Evolutionary conservation across 441 rosid genomes (phyloP).

Genomic region (Gossypium gossypioides): DNA sequence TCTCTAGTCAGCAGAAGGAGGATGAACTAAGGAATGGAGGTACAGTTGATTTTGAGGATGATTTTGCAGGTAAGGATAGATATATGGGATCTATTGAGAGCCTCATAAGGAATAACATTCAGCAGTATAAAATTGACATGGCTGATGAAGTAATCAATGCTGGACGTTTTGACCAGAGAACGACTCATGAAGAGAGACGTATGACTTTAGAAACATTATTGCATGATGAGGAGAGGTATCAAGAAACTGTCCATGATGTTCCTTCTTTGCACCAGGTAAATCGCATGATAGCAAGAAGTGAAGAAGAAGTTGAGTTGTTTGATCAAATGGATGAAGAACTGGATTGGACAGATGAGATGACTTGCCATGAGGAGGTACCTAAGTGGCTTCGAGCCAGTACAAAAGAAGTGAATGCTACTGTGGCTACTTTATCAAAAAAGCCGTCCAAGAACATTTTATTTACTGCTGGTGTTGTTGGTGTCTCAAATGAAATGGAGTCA

Average conservation of each 20-base stretch:
- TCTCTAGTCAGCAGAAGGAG: constrained; percentile 88
- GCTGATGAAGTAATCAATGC: constrained; percentile 99
- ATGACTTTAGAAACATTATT: constrained; percentile 91
- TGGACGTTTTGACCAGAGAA: constrained; percentile 99
- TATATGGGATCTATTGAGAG: constrained; percentile 98
- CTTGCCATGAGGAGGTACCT: constrained; percentile 78
- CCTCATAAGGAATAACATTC: constrained; percentile 96
- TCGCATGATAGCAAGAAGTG: constrained; percentile 95
- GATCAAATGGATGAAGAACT: constrained; percentile 99
- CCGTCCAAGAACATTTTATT: constrained; percentile 64
- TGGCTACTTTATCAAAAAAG: constrained; percentile 81
- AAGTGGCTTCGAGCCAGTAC: constrained; percentile 93
- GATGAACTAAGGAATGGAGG: constrained; percentile 89
- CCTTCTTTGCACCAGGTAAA: constrained; percentile 93
- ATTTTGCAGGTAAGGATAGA: constrained; percentile 95
- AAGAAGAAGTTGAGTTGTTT: constrained; percentile 88
- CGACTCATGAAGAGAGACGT: constrained; percentile 99
- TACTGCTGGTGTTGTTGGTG: constrained; percentile 38
- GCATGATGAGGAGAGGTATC: constrained; percentile 97
- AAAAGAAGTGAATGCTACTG: constrained; percentile 62
- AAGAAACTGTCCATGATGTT: constrained; percentile 93
- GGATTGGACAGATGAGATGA: constrained; percentile 95
- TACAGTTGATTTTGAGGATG: constrained; percentile 79
- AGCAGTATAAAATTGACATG: constrained; percentile 99
- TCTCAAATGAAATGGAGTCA: constrained; percentile 44